Evolutionary conservation across 139 green algal genomes (phyloP).

Genomic region (Chlorella sp.): DNA sequence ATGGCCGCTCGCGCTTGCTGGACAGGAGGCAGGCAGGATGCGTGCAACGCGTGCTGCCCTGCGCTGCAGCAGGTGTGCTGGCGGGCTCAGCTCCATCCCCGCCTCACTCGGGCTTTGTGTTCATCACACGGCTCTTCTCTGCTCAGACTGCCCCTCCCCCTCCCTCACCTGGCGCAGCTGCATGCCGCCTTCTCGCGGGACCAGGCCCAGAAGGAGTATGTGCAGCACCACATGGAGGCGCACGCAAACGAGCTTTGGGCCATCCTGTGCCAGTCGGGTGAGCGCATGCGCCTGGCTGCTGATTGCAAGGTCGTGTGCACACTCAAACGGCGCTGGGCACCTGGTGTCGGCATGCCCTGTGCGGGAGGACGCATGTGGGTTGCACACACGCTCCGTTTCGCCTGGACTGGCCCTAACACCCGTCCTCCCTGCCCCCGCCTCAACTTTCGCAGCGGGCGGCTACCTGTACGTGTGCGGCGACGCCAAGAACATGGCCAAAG

Average conservation of each 20-base stretch:
- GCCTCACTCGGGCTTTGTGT: not conserved
- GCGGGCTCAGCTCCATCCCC: not conserved
- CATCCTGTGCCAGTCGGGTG: conserved; percentile 5
- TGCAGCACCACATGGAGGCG: conserved; percentile 85
- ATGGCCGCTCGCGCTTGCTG: not conserved
- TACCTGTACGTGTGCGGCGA: conserved; percentile 97
- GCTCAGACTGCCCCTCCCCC: not conserved
- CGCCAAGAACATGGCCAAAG: conserved; percentile 95
- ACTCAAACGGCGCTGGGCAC: too few species aligned
- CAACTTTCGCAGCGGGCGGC: conserved; percentile 32
- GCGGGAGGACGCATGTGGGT: too few species aligned
- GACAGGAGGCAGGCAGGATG: not conserved
- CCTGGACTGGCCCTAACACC: too few species aligned
- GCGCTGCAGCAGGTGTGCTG: not conserved
- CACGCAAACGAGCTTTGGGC: conserved; percentile 51
- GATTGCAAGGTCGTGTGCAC: too few species aligned
- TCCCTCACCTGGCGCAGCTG: conserved; percentile 44
- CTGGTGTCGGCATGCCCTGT: too few species aligned
- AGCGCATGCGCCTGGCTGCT: not conserved
- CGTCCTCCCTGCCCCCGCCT: too few species aligned
- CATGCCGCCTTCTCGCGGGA: conserved; percentile 82
- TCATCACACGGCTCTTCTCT: too few species aligned
- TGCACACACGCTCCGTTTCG: too few species aligned
- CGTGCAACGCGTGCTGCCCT: not conserved
- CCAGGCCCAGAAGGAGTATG: conserved; percentile 77